A percentile compares a stretch with the other conserved stretches of the same genome.
Evolutionary conservation across 257 asterid genomes (phyloP).

Genomic region (Nicotiana undulata): DNA sequence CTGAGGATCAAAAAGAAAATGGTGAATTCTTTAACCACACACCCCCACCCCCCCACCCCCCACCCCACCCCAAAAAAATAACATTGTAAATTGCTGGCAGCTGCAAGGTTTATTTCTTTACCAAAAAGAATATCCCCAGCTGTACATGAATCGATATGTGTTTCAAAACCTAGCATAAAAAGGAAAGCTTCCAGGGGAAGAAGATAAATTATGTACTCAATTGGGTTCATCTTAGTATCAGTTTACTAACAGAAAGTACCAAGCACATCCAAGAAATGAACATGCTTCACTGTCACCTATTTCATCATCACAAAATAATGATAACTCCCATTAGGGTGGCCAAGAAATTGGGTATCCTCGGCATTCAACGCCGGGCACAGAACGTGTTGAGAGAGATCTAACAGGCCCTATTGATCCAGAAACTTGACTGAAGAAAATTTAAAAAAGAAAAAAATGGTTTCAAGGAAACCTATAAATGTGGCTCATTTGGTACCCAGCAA

Average conservation of each 20-base stretch:
- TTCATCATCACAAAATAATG: not conserved
- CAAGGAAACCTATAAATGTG: not conserved
- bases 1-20: not conserved
- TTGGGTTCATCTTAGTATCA: not conserved
- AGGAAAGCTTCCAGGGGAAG: not conserved
- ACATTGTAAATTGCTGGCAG: not conserved
- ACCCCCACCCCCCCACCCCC: not conserved
- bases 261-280: not conserved
- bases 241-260: not conserved
- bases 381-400: not conserved
- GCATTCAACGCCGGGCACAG: not conserved
- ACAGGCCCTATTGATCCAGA: not conserved
- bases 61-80: not conserved
- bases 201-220: not conserved
- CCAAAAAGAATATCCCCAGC: not conserved
- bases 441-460: not conserved
- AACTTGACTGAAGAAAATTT: not conserved
- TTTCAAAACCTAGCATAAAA: not conserved
- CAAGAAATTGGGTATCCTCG: not conserved
- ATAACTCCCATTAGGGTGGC: not conserved
- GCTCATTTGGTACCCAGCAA: not conserved
- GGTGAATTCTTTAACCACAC: not conserved
- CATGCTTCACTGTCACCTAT: not conserved
- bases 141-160: not conserved
- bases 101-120: not conserved